Conservation (phyloP, 2,329 filamentous ascomycete genomes). For the Emergomyces africanus region DNA sequence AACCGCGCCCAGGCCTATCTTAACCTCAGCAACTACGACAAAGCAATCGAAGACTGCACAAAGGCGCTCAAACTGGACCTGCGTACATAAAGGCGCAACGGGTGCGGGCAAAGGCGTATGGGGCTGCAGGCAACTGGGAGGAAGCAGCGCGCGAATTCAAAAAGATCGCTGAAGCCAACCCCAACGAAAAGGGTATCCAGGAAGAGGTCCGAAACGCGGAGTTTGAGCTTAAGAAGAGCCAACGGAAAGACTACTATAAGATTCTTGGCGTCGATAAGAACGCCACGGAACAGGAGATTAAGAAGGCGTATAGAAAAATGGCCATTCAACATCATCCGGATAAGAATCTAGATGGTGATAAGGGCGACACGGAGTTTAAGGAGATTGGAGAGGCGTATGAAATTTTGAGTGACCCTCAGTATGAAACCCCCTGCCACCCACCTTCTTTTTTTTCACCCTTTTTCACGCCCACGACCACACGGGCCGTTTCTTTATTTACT, state of each 20-base stretch:
- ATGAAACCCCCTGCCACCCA: slow-evolving; percentile 32
- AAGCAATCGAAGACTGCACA: slow-evolving; percentile 76
- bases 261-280: slow-evolving; percentile 82
- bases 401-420: slow-evolving; percentile 85
- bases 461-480: not conserved
- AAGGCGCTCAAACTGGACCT: slow-evolving; percentile 69
- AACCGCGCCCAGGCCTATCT: slow-evolving; percentile 80
- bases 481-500: not conserved
- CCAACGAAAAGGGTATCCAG: slow-evolving; percentile 63
- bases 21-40: slow-evolving; percentile 66
- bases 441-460: slow-evolving; percentile 8
- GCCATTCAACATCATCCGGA: slow-evolving; percentile 93
- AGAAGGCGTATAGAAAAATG: slow-evolving; percentile 91
- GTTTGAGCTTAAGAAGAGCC: slow-evolving; percentile 92
- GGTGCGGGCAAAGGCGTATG: slow-evolving; percentile 83
- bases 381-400: slow-evolving; percentile 97
- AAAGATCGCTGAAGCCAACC: slow-evolving; percentile 67
- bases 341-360: slow-evolving; percentile 78
- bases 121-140: slow-evolving; percentile 80
- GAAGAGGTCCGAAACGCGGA: slow-evolving; percentile 85
- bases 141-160: slow-evolving; percentile 85
- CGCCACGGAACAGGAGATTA: slow-evolving; percentile 72
- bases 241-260: slow-evolving; percentile 98
- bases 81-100: slow-evolving; percentile 82
- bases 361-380: slow-evolving; percentile 82